Evolutionary conservation across 1,284 basidiomycete genomes (phyloP).

Genomic region (Boletellus deceptivus): DNA sequence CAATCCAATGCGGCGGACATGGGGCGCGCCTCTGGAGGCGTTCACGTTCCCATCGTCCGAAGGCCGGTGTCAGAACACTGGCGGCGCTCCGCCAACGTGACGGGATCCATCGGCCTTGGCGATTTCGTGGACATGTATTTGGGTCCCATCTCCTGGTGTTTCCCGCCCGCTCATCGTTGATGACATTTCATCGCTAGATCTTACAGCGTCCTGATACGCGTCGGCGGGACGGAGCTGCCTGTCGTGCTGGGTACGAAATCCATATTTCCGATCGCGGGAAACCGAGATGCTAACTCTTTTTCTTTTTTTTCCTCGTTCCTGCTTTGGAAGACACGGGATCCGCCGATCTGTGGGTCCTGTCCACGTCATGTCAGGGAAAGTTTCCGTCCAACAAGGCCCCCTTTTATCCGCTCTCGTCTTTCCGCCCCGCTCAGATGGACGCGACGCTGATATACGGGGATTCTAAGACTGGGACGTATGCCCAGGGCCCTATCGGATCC

Average conservation of each 20-base stretch:
- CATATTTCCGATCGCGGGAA: no score
- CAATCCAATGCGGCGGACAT: not conserved
- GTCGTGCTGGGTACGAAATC: conserved; percentile 43
- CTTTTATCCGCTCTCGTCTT: conserved; percentile 40
- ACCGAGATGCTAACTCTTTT: conserved; percentile 4
- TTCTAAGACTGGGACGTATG: conserved; percentile 52
- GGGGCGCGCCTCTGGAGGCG: conserved; percentile 12
- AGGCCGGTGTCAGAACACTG: not conserved
- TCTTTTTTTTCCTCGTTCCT: not conserved
- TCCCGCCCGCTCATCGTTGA: conserved; percentile 3
- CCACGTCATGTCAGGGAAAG: conserved; percentile 39
- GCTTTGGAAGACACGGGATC: conserved; percentile 49
- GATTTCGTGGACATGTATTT: conserved; percentile 48
- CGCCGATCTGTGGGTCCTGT: conserved; percentile 57
- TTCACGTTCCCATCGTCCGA: conserved; percentile 28
- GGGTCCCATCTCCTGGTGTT: conserved; percentile 11
- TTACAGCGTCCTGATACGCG: conserved; percentile 45
- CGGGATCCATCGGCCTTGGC: conserved; percentile 31
- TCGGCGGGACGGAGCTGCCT: conserved; percentile 41
- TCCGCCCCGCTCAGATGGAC: conserved; percentile 39
- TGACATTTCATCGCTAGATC: conserved; percentile 31
- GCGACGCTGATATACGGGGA: conserved; percentile 53
- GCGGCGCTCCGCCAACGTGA: conserved; percentile 14
- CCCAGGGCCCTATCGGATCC: conserved; percentile 47
- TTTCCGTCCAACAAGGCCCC: conserved; percentile 32